Conservation (phyloP, 2,329 filamentous ascomycete species). For the Alternaria postmessia region DNA sequence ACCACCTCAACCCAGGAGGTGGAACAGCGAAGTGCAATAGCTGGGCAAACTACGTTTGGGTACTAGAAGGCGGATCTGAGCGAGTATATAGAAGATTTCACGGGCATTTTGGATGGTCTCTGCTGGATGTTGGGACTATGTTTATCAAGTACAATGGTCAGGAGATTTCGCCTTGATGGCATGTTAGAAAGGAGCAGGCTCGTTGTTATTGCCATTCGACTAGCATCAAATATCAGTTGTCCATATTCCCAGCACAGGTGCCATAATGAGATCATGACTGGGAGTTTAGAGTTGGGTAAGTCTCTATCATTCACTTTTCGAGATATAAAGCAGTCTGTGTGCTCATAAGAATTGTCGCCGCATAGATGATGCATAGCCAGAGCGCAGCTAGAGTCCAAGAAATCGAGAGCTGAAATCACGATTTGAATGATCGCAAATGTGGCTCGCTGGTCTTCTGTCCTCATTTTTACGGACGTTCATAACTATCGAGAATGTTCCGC, state of each 20-base stretch:
- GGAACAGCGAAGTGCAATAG: conserved; percentile 45
- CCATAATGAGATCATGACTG: background rate
- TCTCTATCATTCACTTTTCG: background rate
- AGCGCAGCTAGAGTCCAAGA: background rate
- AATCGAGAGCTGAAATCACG: background rate
- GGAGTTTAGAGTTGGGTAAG: background rate
- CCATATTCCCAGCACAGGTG: background rate
- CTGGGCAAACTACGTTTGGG: background rate
- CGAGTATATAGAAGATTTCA: background rate
- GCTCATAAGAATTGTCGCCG: background rate
- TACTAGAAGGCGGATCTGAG: background rate
- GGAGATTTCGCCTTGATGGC: background rate
- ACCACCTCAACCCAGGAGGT: conserved; percentile 34
- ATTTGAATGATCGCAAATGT: background rate
- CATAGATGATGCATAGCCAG: background rate
- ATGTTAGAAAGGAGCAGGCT: background rate
- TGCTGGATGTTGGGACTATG: background rate
- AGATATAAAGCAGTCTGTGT: background rate
- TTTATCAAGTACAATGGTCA: background rate
- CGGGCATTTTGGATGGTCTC: background rate
- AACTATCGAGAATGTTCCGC: background rate
- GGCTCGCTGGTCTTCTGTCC: background rate
- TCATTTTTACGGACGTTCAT: background rate
- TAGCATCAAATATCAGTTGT: conserved; percentile 1
- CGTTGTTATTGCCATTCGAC: conserved; percentile 5